Conservation (phyloP, 2,329 filamentous ascomycete species). For the Keithomyces neogunnii region DNA sequence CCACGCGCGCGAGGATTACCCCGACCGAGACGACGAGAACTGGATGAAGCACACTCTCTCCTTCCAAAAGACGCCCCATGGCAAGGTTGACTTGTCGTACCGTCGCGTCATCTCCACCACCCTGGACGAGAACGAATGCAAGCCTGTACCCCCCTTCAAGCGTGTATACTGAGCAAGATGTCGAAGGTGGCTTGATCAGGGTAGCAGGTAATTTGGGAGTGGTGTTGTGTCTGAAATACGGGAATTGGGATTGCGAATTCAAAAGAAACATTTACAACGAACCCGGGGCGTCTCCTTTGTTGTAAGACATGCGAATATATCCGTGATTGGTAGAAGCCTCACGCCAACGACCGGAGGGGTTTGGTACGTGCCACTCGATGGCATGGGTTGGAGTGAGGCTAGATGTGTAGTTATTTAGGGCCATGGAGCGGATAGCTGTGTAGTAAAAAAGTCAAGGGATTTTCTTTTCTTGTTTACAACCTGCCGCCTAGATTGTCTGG, state of each 20-base stretch:
- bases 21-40: conserved; percentile 87
- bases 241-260: conserved; percentile 1
- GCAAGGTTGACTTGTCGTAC: conserved; percentile 79
- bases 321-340: conserved; percentile 2
- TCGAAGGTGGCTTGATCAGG: not conserved
- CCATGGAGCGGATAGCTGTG: not conserved
- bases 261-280: not conserved
- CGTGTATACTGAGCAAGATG: conserved; percentile 61
- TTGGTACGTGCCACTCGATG: not conserved
- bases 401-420: not conserved
- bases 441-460: not conserved
- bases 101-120: conserved; percentile 74
- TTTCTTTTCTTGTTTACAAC: not conserved
- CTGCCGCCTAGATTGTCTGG: not conserved
- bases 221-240: not conserved
- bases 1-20: conserved; percentile 93
- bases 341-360: not conserved
- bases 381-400: not conserved
- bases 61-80: conserved; percentile 90
- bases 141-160: conserved; percentile 94
- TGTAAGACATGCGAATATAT: conserved; percentile 10
- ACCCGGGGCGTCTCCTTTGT: conserved; percentile 8
- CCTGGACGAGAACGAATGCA: conserved; percentile 92
- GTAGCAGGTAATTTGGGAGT: not conserved
- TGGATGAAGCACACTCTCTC: conserved; percentile 99